Evolutionary conservation across 73 alveolate species (phyloP), one percentile per base, ranked within the genome.

Genomic region (Durusdinium trenchii): DNA sequence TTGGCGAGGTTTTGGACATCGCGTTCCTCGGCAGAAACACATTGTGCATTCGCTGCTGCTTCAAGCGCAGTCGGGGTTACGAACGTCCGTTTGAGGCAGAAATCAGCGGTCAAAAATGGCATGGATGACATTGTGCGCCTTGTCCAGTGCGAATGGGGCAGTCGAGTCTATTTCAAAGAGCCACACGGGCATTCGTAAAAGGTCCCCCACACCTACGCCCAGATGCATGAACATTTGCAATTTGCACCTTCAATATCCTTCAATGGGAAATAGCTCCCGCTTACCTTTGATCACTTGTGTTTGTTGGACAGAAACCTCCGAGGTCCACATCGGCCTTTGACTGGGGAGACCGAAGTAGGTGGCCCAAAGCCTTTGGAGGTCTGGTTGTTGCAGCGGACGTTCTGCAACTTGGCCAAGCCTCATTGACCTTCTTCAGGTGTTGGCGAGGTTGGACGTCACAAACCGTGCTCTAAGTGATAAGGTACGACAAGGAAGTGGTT

Each of bases 401-500:
- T 12, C 76, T 91, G 98, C 46, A n/a, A 28, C 98, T 71, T 48
- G 81, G 48, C 75, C 79, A 2, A 7, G 43, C 36, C 1, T 43
- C n/a, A 40, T 20, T 64, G 79, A 18, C 10, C 1, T 64, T 64
- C 79, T 16, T 0, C 28, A 18, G n/a, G 43, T 40, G 32, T 6
- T 62, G 7, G 76, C 78, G 78, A 62, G 38, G 16, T 62, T 62
- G 9, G 32, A 7, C 5, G 16, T 7, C 7, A 18, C 84, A 0
- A 16, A 12, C 0, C 40, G n/a, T 48, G 35, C 85, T 12, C 10
- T 73, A 35, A 67, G 81, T 20, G 12, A 45, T 35, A 4, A 91
- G 98, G 98, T 91, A 91, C 40, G 98, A 91, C 98, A 91, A 91
- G 43, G 62, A 67, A 54, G 98, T 91, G 46, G 98, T 91, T n/a